phyloP scores from a whole-genome alignment of 2,329 filamentous ascomycete species.

The Cytospora chrysosperma region DNA sequence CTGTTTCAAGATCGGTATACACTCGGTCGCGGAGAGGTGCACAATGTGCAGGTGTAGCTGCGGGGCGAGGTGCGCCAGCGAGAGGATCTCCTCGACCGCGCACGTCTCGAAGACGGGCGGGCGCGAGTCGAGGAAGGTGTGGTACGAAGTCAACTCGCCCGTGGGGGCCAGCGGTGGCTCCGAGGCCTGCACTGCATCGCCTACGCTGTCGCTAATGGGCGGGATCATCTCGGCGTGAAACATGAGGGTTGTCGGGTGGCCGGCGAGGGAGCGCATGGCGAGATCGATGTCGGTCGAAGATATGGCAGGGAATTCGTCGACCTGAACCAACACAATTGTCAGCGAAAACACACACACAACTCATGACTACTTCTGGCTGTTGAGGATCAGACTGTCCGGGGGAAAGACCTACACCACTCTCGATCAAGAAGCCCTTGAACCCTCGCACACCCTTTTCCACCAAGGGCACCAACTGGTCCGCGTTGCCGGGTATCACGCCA shows the following conservation, averaged over 20 bases:
- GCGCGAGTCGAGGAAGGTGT: slow-evolving; percentile 87
- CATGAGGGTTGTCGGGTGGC: slow-evolving; percentile 88
- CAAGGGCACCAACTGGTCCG: slow-evolving; percentile 72
- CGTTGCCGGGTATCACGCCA: slow-evolving; percentile 88
- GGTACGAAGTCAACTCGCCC: slow-evolving; percentile 74
- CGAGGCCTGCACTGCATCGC: slow-evolving; percentile 71
- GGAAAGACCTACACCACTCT: slow-evolving; percentile 76
- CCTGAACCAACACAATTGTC: slow-evolving; percentile 47
- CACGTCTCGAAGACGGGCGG: slow-evolving; percentile 89
- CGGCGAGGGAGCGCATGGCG: slow-evolving; percentile 77
- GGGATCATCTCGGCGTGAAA: slow-evolving; percentile 99
- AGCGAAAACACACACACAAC: not conserved
- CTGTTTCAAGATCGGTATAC: slow-evolving; percentile 74
- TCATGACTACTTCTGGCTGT: no score
- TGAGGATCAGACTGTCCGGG: not conserved
- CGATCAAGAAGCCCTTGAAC: slow-evolving; percentile 97
- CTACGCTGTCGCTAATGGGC: slow-evolving; percentile 76
- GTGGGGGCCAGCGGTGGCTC: slow-evolving; percentile 67
- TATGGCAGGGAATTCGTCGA: slow-evolving; percentile 95
- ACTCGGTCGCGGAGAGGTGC: slow-evolving; percentile 85
- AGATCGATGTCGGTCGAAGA: slow-evolving; percentile 73
- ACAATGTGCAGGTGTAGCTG: slow-evolving; percentile 88
- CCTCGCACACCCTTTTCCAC: slow-evolving; percentile 85
- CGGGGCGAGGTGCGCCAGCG: slow-evolving; percentile 76
- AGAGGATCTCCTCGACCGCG: slow-evolving; percentile 83